Percentiles rank a stretch among this genome's conserved stretches.
Conservation (phyloP, 108 stramenopile species). For the Tribonema minus region DNA sequence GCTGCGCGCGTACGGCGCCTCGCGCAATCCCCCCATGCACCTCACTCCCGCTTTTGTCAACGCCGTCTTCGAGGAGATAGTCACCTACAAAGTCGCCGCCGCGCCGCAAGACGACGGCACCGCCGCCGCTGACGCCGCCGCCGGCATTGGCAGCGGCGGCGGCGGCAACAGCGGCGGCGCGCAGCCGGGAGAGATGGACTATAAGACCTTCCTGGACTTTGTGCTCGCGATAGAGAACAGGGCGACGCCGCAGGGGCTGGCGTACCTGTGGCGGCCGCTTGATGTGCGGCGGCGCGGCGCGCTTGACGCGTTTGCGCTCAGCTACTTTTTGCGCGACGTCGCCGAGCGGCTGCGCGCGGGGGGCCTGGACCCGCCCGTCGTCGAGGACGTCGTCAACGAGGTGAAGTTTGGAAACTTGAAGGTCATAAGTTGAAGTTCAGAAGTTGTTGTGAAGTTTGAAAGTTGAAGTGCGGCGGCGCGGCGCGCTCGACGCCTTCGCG, state of each 20-base stretch:
- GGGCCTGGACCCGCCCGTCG: conserved; percentile 25
- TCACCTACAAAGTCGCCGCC: conserved; percentile 33
- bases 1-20: conserved; percentile 24
- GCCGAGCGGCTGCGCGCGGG: conserved; percentile 19
- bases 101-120: neutral
- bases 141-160: neutral
- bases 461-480: conserved; percentile 33
- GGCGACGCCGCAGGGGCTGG: conserved; percentile 21
- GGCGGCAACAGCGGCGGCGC: neutral
- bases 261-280: conserved; percentile 53
- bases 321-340: conserved; percentile 50
- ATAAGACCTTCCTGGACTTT: conserved; percentile 61
- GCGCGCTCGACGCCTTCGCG: conserved; percentile 19
- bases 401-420: too few species aligned
- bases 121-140: neutral
- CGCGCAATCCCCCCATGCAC: neutral
- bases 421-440: too few species aligned
- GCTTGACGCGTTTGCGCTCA: conserved; percentile 35
- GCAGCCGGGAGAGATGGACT: conserved; percentile 64
- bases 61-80: conserved; percentile 51
- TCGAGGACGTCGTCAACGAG: conserved; percentile 4
- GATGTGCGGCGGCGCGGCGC: conserved; percentile 27
- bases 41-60: conserved; percentile 52
- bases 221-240: conserved; percentile 59
- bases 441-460: too few species aligned